Evolutionary conservation across 305 asterid species (phyloP).

Genomic region (Nicotiana rustica): DNA sequence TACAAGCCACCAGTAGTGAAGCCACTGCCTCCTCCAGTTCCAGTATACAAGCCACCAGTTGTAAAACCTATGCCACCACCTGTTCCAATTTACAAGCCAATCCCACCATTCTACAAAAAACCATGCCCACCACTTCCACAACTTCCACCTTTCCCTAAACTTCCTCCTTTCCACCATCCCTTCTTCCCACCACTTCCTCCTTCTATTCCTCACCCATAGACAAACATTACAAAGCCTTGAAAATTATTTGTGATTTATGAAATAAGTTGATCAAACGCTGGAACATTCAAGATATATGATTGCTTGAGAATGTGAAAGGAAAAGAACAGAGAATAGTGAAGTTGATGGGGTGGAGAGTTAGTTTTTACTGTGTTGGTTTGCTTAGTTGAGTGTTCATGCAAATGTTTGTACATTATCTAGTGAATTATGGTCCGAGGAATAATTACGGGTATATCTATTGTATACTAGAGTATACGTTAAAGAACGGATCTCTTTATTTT

Average conservation of each 20-base stretch:
- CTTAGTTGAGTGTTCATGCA: slow-evolving; percentile 27
- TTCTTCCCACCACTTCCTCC: slow-evolving; percentile 32
- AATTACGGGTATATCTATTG: neutral
- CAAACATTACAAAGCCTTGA: slow-evolving; percentile 1
- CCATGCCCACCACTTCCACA: slow-evolving; percentile 35
- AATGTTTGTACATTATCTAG: slow-evolving; percentile 31
- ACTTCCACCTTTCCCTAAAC: slow-evolving; percentile 25
- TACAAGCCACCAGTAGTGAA: no score
- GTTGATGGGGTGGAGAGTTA: neutral
- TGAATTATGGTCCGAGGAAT: neutral
- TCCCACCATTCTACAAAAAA: slow-evolving; percentile 21
- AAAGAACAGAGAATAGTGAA: neutral
- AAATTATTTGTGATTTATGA: slow-evolving; percentile 14
- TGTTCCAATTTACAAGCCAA: slow-evolving; percentile 34
- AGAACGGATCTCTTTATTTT: neutral
- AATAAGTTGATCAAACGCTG: neutral
- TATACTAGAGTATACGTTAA: slow-evolving; percentile 6
- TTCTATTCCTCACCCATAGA: slow-evolving; percentile 24
- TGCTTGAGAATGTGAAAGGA: slow-evolving; percentile 12
- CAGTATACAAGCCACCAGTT: slow-evolving; percentile 20
- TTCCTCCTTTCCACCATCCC: slow-evolving; percentile 38
- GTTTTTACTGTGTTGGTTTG: slow-evolving; percentile 17
- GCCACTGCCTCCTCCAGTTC: no score
- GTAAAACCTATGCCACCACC: slow-evolving; percentile 36
- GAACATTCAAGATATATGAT: neutral